These are phyloP conservation scores for Antitrichia curtipendula DNA, from an alignment of 225 moss, liverwort and hornwort genomes.

Conservation along the genomic window DNA sequence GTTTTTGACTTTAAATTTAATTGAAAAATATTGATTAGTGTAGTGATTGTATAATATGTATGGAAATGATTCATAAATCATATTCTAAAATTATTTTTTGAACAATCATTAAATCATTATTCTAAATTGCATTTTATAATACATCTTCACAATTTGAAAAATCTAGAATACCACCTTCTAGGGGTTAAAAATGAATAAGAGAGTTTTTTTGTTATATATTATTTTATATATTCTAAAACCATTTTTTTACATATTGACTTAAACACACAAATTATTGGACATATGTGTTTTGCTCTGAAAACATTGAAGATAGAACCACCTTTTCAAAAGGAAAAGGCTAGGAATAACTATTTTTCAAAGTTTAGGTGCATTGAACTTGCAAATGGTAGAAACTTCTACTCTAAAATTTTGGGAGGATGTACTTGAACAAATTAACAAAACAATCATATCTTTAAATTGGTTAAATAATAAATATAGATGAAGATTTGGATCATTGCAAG, in stretches of 20 bases:
- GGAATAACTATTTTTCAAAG: too few species aligned
- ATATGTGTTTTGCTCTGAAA: neutral
- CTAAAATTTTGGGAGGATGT: neutral
- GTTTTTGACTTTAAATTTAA: neutral
- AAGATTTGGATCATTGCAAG: too few species aligned
- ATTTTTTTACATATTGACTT: neutral
- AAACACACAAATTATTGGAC: neutral
- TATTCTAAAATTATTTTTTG: neutral
- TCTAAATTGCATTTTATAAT: neutral
- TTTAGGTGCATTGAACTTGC: neutral
- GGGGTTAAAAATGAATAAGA: neutral
- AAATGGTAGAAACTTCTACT: neutral
- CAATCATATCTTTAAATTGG: neutral
- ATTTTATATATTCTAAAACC: rapidly evolving
- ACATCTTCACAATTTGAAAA: neutral
- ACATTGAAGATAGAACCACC: neutral
- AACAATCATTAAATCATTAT: neutral
- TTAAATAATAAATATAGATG: too few species aligned
- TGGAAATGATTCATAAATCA: neutral
- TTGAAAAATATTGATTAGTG: neutral
- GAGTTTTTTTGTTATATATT: neutral
- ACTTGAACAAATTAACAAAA: neutral
- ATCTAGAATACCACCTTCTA: rapidly evolving
- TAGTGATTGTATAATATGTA: neutral
- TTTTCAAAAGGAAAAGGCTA: rapidly evolving